These are phyloP conservation scores for Lantana camara DNA, from an alignment of 257 asterid species.

Conservation along the genomic window DNA sequence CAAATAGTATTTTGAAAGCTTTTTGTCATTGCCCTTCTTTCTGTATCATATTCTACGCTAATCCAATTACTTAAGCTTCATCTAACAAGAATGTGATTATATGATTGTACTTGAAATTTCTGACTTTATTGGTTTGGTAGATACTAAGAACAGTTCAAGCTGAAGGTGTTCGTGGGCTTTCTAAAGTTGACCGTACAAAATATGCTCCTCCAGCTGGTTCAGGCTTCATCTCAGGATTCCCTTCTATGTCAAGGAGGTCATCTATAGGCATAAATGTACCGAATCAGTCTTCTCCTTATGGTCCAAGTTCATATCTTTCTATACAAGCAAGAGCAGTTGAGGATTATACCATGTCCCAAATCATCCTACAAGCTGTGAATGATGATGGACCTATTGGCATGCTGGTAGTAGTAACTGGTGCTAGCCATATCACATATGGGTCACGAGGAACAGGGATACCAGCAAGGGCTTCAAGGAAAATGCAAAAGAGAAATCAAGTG, in stretches of 20 bases:
- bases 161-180: slow-evolving; percentile 79
- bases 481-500: slow-evolving; percentile 85
- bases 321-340: slow-evolving; percentile 88
- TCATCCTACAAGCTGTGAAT: slow-evolving; percentile 62
- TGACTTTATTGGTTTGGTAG: slow-evolving; percentile 37
- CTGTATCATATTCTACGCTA: not conserved
- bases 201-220: slow-evolving; percentile 97
- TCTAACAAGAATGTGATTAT: not conserved
- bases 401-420: slow-evolving; percentile 90
- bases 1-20: slow-evolving; percentile 5
- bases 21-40: not conserved
- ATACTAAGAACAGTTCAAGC: slow-evolving; percentile 85
- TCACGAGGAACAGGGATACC: slow-evolving; percentile 92
- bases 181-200: slow-evolving; percentile 64
- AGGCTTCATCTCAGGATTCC: slow-evolving; percentile 92
- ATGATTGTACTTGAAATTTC: not conserved
- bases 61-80: slow-evolving; percentile 17
- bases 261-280: slow-evolving; percentile 51
- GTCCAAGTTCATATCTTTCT: slow-evolving; percentile 41
- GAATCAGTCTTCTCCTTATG: slow-evolving; percentile 54
- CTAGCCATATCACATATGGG: slow-evolving; percentile 78
- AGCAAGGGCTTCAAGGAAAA: slow-evolving; percentile 73
- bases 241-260: slow-evolving; percentile 70
- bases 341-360: slow-evolving; percentile 86
- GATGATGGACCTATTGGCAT: slow-evolving; percentile 69